These are phyloP conservation scores for Crataegus laevigata DNA, from an alignment of 306 rosid species.

Conservation along the genomic window DNA sequence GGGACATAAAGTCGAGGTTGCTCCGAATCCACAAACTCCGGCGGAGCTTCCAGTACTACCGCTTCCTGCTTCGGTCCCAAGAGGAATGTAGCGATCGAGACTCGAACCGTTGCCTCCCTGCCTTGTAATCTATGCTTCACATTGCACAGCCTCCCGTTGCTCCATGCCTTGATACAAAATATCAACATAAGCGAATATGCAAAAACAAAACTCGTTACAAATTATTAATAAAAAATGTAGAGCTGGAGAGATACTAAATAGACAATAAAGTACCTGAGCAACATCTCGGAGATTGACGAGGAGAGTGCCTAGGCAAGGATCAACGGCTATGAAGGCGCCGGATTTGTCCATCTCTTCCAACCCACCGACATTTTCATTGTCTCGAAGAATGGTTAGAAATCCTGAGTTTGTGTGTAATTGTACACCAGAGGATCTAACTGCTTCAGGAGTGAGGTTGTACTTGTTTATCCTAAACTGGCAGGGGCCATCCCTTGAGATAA, in stretches of 20 bases:
- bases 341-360: slow-evolving; percentile 42
- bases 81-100: slow-evolving; percentile 41
- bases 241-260: too few relatives aligned
- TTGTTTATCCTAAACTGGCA: slow-evolving; percentile 55
- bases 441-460: slow-evolving; percentile 43
- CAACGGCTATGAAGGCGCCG: slow-evolving; percentile 28
- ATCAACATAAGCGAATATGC: background rate
- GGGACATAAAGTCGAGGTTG: slow-evolving; percentile 36
- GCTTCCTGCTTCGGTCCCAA: slow-evolving; percentile 37
- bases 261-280: slow-evolving; percentile 28
- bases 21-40: slow-evolving; percentile 34
- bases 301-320: slow-evolving; percentile 41
- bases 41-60: slow-evolving; percentile 35
- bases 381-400: slow-evolving; percentile 56
- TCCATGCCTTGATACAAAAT: slow-evolving; percentile 29
- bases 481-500: slow-evolving; percentile 36
- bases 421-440: slow-evolving; percentile 42
- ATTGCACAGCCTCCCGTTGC: slow-evolving; percentile 54
- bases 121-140: slow-evolving; percentile 53
- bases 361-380: slow-evolving; percentile 59
- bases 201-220: too few relatives aligned
- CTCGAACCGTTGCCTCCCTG: slow-evolving; percentile 32
- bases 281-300: slow-evolving; percentile 47
- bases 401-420: slow-evolving; percentile 50
- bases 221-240: too few relatives aligned